These are phyloP conservation scores for Ophiocordyceps unilateralis DNA, from an alignment of 2,329 filamentous ascomycete genomes.

Conservation along the genomic window DNA sequence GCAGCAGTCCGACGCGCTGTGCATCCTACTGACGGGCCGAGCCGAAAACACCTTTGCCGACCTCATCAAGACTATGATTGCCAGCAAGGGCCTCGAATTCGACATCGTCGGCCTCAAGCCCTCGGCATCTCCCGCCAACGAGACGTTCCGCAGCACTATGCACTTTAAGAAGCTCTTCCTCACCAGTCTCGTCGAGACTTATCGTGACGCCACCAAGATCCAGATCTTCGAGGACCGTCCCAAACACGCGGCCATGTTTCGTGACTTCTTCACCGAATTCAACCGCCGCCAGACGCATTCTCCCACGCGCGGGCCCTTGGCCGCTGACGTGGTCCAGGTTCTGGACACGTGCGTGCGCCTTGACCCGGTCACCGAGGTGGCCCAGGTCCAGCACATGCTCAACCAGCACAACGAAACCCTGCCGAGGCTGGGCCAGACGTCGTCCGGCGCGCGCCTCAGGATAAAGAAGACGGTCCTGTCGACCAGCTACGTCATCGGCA, in stretches of 20 bases:
- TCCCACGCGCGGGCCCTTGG: slow-evolving; percentile 45
- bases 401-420: slow-evolving; percentile 60
- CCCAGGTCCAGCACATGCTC: slow-evolving; percentile 76
- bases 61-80: slow-evolving; percentile 65
- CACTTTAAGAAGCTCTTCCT: slow-evolving; percentile 82
- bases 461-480: slow-evolving; percentile 84
- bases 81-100: slow-evolving; percentile 65
- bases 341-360: slow-evolving; percentile 56
- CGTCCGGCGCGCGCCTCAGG: slow-evolving; percentile 31
- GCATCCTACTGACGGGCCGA: slow-evolving; percentile 74
- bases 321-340: slow-evolving; percentile 72
- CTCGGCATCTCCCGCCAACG: slow-evolving; percentile 58
- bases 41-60: slow-evolving; percentile 61
- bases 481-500: slow-evolving; percentile 73
- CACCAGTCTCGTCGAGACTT: slow-evolving; percentile 67
- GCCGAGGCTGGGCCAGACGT: slow-evolving; percentile 14
- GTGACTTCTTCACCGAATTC: slow-evolving; percentile 65
- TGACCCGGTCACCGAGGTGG: slow-evolving; percentile 62
- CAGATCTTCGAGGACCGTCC: slow-evolving; percentile 53
- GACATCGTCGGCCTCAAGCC: slow-evolving; percentile 84
- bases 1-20: slow-evolving; percentile 69
- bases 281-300: slow-evolving; percentile 40
- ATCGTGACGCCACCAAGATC: slow-evolving; percentile 66
- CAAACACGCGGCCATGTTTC: slow-evolving; percentile 62
- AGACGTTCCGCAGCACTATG: slow-evolving; percentile 71